Evolutionary conservation across 768 basidiomycete genomes (phyloP).

Genomic region (Termitomyces titanicus): DNA sequence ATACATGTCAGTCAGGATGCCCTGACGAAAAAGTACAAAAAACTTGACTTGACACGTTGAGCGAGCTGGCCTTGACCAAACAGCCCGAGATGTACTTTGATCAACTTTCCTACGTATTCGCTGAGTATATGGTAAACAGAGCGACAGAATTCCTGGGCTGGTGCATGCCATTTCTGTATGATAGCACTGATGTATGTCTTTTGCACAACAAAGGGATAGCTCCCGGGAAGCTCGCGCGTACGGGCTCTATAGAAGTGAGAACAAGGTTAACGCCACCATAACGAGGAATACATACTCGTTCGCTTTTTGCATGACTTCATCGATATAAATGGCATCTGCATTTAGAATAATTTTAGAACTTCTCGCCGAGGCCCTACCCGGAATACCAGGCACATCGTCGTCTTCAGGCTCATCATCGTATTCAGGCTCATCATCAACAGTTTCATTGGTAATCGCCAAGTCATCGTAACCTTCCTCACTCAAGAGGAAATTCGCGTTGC

Average conservation of each 20-base stretch:
- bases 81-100: conserved; percentile 44
- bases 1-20: not conserved
- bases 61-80: conserved; percentile 53
- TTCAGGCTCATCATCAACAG: conserved; percentile 3
- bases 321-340: conserved; percentile 37
- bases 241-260: conserved; percentile 43
- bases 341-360: not conserved
- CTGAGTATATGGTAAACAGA: conserved; percentile 32
- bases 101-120: conserved; percentile 37
- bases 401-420: not conserved
- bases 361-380: not conserved
- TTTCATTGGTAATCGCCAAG: not conserved
- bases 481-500: conserved; percentile 29
- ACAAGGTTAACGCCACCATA: not conserved
- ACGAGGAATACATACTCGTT: conserved; percentile 35
- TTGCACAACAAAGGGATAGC: conserved; percentile 63
- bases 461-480: conserved; percentile 33
- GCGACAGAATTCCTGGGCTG: conserved; percentile 43
- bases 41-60: conserved; percentile 38
- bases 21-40: not conserved
- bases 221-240: conserved; percentile 67
- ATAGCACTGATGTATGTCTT: conserved; percentile 42
- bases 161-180: conserved; percentile 44
- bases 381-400: not conserved
- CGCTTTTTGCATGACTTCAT: conserved; percentile 48